Evolutionary conservation across 768 basidiomycete genomes (phyloP).

Genomic region (Boletus eberwhitei): DNA sequence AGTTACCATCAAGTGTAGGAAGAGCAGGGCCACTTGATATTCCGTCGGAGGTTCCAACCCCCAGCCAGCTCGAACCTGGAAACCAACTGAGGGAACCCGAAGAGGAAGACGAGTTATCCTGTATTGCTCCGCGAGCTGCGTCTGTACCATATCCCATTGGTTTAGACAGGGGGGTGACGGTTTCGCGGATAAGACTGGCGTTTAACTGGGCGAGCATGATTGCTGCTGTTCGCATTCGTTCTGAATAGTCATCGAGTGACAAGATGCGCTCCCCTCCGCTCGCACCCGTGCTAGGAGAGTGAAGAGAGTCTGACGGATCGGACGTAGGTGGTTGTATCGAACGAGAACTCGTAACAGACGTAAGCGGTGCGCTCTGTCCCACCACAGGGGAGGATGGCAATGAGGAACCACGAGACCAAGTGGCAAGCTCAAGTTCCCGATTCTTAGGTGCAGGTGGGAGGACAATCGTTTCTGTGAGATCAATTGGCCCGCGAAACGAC

Average conservation of each 20-base stretch:
- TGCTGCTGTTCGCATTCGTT: slow-evolving; percentile 97
- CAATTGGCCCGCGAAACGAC: slow-evolving; percentile 67
- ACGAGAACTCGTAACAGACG: slow-evolving; percentile 10
- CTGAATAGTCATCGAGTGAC: slow-evolving; percentile 95
- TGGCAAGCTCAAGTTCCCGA: slow-evolving; percentile 78
- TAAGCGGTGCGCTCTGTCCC: slow-evolving; percentile 34
- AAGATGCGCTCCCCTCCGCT: slow-evolving; percentile 35
- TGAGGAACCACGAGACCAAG: slow-evolving; percentile 65
- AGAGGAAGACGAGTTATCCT: slow-evolving; percentile 13
- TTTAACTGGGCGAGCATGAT: slow-evolving; percentile 98
- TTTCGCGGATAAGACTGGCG: slow-evolving; percentile 65
- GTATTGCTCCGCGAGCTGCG: slow-evolving; percentile 1
- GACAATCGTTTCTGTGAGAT: slow-evolving; percentile 82
- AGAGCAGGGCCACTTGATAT: slow-evolving; percentile 28
- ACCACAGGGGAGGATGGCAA: slow-evolving; percentile 46
- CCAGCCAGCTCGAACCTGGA: slow-evolving; percentile 54
- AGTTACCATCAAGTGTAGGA: slow-evolving; percentile 28
- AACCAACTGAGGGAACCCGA: slow-evolving; percentile 46
- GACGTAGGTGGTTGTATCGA: slow-evolving; percentile 1
- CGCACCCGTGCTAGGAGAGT: neutral
- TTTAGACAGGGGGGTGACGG: slow-evolving; percentile 29
- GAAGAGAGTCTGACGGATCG: neutral
- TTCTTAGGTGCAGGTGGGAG: slow-evolving; percentile 83
- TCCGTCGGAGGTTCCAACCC: slow-evolving; percentile 17
- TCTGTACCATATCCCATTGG: slow-evolving; percentile 4